Evolutionary conservation across 2,329 filamentous ascomycete species (phyloP).

Genomic region (Lecanicillium sp.): DNA sequence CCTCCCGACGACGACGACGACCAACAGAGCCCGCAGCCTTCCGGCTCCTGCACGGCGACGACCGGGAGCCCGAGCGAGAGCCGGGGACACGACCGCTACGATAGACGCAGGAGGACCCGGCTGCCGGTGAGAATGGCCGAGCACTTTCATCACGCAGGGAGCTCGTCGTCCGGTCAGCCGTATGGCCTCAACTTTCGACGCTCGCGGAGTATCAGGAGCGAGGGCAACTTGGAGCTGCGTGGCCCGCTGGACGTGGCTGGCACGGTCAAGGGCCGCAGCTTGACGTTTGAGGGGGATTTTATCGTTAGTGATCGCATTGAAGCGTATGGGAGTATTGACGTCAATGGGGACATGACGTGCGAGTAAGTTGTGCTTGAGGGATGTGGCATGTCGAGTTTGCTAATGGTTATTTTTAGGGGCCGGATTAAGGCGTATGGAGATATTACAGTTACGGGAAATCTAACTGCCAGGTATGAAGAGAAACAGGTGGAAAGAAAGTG

Average conservation of each 20-base stretch:
- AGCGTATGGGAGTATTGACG: slow-evolving; percentile 35
- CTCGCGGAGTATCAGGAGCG: slow-evolving; percentile 33
- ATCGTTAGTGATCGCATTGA: slow-evolving; percentile 36
- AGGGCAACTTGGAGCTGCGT: slow-evolving; percentile 29
- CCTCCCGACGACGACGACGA: too few species aligned
- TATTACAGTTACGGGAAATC: slow-evolving; percentile 31
- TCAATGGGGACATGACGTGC: slow-evolving; percentile 35
- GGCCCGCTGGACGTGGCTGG: slow-evolving; percentile 40
- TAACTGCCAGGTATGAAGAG: slow-evolving; percentile 24
- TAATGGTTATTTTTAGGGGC: slow-evolving; percentile 21
- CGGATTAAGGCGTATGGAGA: slow-evolving; percentile 40
- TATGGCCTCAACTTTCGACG: slow-evolving; percentile 18
- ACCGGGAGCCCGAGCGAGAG: too few species aligned
- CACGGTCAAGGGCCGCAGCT: slow-evolving; percentile 36
- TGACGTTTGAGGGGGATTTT: slow-evolving; percentile 37
- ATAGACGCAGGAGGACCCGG: too few species aligned
- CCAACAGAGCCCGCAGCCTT: too few species aligned
- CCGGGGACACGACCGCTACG: too few species aligned
- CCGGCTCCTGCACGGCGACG: too few species aligned
- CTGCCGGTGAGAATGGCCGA: too few species aligned
- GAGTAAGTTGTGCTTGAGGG: slow-evolving; percentile 22
- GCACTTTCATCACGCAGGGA: slow-evolving; percentile 9
- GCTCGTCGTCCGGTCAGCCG: slow-evolving; percentile 15
- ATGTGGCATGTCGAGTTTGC: background rate
- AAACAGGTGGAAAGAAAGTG: background rate